Percentiles rank a stretch among this genome's conserved stretches.
phyloP scores from a whole-genome alignment of 2,329 filamentous ascomycete species.

The Trichoderma sp. region DNA sequence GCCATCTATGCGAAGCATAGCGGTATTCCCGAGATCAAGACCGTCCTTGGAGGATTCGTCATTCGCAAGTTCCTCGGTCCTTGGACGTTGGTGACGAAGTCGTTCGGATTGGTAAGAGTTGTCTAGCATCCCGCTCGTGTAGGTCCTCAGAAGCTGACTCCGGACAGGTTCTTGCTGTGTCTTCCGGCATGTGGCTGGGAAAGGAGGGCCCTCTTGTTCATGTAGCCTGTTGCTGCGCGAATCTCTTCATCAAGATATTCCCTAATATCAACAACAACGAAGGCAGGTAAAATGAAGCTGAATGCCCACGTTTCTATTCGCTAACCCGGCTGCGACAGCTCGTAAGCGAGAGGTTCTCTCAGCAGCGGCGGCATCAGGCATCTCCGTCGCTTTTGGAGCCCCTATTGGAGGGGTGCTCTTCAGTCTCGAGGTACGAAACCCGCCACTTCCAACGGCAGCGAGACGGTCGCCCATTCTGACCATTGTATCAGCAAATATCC shows the following conservation, averaged over 20 bases:
- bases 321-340: conserved; percentile 52
- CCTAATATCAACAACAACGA: conserved; percentile 80
- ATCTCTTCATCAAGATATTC: conserved; percentile 90
- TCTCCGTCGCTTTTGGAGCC: conserved; percentile 91
- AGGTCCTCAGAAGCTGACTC: conserved; percentile 17
- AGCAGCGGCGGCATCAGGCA: conserved; percentile 86
- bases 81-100: conserved; percentile 90
- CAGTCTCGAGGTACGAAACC: conserved; percentile 72
- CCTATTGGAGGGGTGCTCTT: conserved; percentile 94
- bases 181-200: conserved; percentile 93
- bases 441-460: not conserved
- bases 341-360: conserved; percentile 92
- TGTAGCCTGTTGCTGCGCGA: conserved; percentile 94
- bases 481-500: conserved; percentile 69
- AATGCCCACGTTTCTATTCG: too few relatives aligned
- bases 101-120: conserved; percentile 72
- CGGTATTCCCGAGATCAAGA: conserved; percentile 98
- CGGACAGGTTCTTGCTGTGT: conserved; percentile 77
- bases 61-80: conserved; percentile 82
- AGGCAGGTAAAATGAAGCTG: conserved; percentile 51
- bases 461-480: not conserved
- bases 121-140: conserved; percentile 33
- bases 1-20: conserved; percentile 89
- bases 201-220: conserved; percentile 96
- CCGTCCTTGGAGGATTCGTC: conserved; percentile 88